Conservation (phyloP, 2,329 filamentous ascomycete genomes). For the Fusarium liriodendri region DNA sequence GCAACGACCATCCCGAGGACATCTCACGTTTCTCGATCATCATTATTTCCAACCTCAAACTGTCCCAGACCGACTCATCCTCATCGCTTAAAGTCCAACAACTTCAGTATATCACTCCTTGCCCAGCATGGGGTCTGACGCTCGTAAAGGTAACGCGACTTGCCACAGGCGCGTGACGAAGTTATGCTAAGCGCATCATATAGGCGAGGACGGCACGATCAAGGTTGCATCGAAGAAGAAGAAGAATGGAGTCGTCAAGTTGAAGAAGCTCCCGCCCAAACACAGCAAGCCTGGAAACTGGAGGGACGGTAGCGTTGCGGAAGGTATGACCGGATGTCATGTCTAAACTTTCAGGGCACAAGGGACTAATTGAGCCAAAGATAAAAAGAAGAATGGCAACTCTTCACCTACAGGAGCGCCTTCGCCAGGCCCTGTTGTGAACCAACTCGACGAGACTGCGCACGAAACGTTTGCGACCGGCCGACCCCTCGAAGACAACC, state of each 20-base stretch:
- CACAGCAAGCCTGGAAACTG: constrained; percentile 76
- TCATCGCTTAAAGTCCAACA: background rate
- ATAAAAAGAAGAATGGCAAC: constrained; percentile 64
- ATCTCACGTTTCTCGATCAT: constrained; percentile 10
- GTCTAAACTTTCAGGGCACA: background rate
- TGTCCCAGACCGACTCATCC: background rate
- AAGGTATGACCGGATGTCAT: constrained; percentile 59
- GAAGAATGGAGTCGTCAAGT: constrained; percentile 66
- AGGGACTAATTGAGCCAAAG: constrained; percentile 51
- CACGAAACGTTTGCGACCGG: constrained; percentile 85
- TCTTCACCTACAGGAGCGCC: constrained; percentile 56
- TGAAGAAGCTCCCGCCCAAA: constrained; percentile 73
- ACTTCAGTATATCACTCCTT: background rate
- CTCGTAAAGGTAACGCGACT: constrained; percentile 47
- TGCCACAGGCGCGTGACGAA: constrained; percentile 12
- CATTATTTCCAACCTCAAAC: constrained; percentile 1
- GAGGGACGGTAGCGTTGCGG: constrained; percentile 73
- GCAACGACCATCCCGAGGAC: constrained; percentile 17
- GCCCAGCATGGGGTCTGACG: constrained; percentile 37
- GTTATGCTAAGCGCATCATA: constrained; percentile 27
- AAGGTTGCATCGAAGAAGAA: constrained; percentile 72
- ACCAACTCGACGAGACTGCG: constrained; percentile 79
- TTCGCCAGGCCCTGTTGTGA: constrained; percentile 68
- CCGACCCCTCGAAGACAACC: constrained; percentile 81
- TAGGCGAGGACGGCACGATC: constrained; percentile 69